Evolutionary conservation across 2,329 filamentous ascomycete species (phyloP).

Genomic region (Bisporella sp.): DNA sequence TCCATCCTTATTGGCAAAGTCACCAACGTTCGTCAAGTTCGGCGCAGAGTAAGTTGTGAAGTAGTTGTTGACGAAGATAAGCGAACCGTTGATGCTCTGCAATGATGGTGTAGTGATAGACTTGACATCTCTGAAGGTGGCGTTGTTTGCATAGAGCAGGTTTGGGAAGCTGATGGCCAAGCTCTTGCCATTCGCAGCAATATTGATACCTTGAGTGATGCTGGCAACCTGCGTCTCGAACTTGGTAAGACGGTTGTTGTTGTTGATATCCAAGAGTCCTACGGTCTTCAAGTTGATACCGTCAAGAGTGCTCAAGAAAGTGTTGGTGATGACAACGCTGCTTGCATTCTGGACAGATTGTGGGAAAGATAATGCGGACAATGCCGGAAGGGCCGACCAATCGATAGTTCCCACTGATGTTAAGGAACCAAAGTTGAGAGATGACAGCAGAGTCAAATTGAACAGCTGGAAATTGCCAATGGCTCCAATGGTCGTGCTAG

Average conservation of each 20-base stretch:
- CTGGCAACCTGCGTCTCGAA: slow-evolving; percentile 75
- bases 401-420: slow-evolving; percentile 57
- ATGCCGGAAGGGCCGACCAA: slow-evolving; percentile 63
- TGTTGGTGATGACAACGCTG: slow-evolving; percentile 75
- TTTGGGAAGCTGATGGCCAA: slow-evolving; percentile 69
- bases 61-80: slow-evolving; percentile 77
- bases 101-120: slow-evolving; percentile 69
- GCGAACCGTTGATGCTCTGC: slow-evolving; percentile 63
- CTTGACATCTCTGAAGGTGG: slow-evolving; percentile 77
- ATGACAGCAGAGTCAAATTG: slow-evolving; percentile 61
- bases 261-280: slow-evolving; percentile 72
- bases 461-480: slow-evolving; percentile 66
- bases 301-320: slow-evolving; percentile 67
- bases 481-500: slow-evolving; percentile 50
- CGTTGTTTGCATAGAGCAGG: slow-evolving; percentile 70
- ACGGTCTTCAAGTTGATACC: slow-evolving; percentile 76
- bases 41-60: slow-evolving; percentile 54
- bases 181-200: slow-evolving; percentile 73
- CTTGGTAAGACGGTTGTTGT: slow-evolving; percentile 74
- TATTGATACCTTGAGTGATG: slow-evolving; percentile 61
- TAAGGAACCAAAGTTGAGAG: slow-evolving; percentile 60
- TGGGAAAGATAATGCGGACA: slow-evolving; percentile 52
- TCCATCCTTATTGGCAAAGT: slow-evolving; percentile 29
- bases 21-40: slow-evolving; percentile 62
- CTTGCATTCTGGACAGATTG: slow-evolving; percentile 57